Evolutionary conservation across 1,284 basidiomycete species (phyloP).

Genomic region (Earliella scabrosa): DNA sequence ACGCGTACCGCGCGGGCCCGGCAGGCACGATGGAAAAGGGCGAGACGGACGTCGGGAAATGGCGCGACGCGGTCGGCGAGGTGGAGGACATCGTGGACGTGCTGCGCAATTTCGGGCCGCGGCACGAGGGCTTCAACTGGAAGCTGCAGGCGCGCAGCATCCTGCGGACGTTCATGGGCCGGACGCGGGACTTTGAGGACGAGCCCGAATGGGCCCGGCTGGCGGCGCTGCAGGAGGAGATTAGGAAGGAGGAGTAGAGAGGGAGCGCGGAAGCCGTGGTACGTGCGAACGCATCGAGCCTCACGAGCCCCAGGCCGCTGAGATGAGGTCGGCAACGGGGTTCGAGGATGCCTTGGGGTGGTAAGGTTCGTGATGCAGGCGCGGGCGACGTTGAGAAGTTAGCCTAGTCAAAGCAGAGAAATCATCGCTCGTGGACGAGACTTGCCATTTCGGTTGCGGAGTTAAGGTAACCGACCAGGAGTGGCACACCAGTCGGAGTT

Average conservation of each 20-base stretch:
- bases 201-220: conserved; percentile 84
- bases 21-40: conserved; percentile 69
- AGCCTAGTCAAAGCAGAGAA: conserved; percentile 12
- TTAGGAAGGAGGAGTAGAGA: conserved; percentile 38
- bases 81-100: conserved; percentile 86
- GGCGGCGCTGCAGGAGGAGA: conserved; percentile 60
- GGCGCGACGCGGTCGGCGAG: conserved; percentile 76
- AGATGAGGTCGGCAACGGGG: conserved; percentile 30
- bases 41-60: conserved; percentile 68
- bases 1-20: conserved; percentile 79
- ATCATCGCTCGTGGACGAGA: conserved; percentile 17
- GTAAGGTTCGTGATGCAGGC: conserved; percentile 30
- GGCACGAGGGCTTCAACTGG: conserved; percentile 72
- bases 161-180: conserved; percentile 87
- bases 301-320: conserved; percentile 13
- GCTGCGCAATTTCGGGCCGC: conserved; percentile 81
- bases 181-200: conserved; percentile 83
- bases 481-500: conserved; percentile 10
- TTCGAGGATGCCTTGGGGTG: conserved; percentile 21
- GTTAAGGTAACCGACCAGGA: conserved; percentile 18
- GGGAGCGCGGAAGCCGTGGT: conserved; percentile 9
- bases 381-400: conserved; percentile 15
- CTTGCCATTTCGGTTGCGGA: conserved; percentile 18
- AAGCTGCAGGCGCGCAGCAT: conserved; percentile 86
- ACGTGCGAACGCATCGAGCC: conserved; percentile 15